A percentile compares a stretch with the other conserved stretches of the same genome.
phyloP scores from a whole-genome alignment of 208 protist species.

The Herpetomonas tarakana region DNA sequence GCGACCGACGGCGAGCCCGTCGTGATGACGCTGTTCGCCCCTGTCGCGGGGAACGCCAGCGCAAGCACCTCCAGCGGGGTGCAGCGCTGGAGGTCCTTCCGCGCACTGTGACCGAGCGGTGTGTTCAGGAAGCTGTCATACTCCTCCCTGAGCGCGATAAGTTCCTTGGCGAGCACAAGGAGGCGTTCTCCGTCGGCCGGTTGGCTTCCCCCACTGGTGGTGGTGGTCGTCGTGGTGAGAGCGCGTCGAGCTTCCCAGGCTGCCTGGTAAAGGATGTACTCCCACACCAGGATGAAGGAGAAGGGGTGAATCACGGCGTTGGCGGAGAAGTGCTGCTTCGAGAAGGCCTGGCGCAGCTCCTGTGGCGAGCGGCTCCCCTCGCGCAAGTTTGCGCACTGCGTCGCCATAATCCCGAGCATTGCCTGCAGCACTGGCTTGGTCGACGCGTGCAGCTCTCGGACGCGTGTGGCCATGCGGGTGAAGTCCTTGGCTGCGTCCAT shows the following conservation, averaged over 20 bases:
- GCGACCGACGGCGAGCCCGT: background rate
- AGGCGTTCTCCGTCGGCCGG: too few species aligned
- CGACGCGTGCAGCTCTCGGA: constrained; percentile 11
- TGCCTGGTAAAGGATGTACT: constrained; percentile 60
- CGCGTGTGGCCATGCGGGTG: constrained; percentile 18
- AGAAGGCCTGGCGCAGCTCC: constrained; percentile 11
- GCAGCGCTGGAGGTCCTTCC: background rate
- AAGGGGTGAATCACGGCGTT: constrained; percentile 62
- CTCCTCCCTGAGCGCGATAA: constrained; percentile 21
- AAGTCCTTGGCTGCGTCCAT: constrained; percentile 17
- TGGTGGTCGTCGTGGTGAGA: background rate
- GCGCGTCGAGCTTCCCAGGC: constrained; percentile 16
- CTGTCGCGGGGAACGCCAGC: constrained; percentile 15
- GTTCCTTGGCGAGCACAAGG: background rate
- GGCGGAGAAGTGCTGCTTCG: constrained; percentile 31
- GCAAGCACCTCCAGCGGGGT: constrained; percentile 39
- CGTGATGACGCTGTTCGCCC: background rate
- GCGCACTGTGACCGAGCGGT: constrained; percentile 10
- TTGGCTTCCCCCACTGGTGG: too few species aligned
- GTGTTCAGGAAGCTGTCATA: constrained; percentile 35
- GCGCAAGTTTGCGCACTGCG: constrained; percentile 7
- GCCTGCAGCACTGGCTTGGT: constrained; percentile 5
- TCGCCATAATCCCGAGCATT: constrained; percentile 14
- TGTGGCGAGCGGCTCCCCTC: background rate
- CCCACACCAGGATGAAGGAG: constrained; percentile 59